Conservation (phyloP, 192 early-diverging fungal species). For the Backusella tuberculispora region DNA sequence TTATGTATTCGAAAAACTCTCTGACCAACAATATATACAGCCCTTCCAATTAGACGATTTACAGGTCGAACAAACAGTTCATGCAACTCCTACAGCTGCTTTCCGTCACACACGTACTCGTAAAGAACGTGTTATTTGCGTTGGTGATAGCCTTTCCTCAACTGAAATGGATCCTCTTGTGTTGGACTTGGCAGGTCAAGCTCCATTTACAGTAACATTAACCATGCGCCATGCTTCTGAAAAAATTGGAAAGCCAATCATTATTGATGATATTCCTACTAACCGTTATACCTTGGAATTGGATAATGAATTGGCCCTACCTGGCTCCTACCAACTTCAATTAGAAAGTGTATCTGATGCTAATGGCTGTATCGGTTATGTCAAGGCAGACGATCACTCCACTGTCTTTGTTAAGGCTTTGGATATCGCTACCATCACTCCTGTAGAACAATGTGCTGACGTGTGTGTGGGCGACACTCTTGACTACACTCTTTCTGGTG, state of each 20-base stretch:
- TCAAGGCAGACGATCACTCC: conserved; percentile 17
- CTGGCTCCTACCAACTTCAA: conserved; percentile 43
- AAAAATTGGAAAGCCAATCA: conserved; percentile 19
- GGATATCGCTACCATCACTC: conserved; percentile 42
- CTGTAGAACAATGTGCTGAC: conserved; percentile 27
- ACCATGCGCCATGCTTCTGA: conserved; percentile 33
- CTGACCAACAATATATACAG: conserved; percentile 44
- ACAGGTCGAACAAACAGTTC: conserved; percentile 41
- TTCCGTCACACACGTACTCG: conserved; percentile 22
- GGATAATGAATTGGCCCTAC: conserved; percentile 21
- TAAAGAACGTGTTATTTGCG: conserved; percentile 34
- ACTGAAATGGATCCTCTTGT: conserved; percentile 27
- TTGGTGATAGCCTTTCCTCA: conserved; percentile 34
- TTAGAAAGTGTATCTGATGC: conserved; percentile 42
- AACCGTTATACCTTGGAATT: conserved; percentile 28
- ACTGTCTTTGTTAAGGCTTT: conserved; percentile 29
- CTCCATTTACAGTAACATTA: conserved; percentile 44
- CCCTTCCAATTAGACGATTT: conserved; percentile 21
- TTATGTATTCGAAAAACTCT: conserved; percentile 43
- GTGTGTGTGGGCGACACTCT: conserved; percentile 52
- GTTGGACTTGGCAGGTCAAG: conserved; percentile 36
- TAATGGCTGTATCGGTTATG: conserved; percentile 32
- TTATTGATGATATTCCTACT: conserved; percentile 34
- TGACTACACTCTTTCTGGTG: conserved; percentile 36
- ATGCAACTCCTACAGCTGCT: conserved; percentile 36